phyloP scores from a whole-genome alignment of 2,329 filamentous ascomycete species.

The Madurella mycetomatis region DNA sequence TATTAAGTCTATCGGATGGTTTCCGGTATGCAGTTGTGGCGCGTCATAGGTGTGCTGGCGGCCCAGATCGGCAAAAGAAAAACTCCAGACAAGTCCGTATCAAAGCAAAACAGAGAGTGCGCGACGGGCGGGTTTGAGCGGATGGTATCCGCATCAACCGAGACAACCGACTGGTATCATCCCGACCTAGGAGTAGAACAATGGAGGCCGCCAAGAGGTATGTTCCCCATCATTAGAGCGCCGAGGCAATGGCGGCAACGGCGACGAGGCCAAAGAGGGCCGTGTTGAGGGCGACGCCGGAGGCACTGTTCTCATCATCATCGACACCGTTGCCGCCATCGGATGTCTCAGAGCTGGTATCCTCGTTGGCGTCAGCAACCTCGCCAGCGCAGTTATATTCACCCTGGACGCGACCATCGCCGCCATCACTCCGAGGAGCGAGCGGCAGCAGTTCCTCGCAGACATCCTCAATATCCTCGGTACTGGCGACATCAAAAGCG shows the following conservation, averaged over 20 bases:
- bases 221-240: slow-evolving; percentile 33
- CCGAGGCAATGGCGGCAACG: slow-evolving; percentile 45
- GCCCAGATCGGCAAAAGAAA: slow-evolving; percentile 13
- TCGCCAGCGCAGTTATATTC: slow-evolving; percentile 47
- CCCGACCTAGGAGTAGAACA: not conserved
- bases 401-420: slow-evolving; percentile 44
- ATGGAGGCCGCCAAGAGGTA: not conserved
- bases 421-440: slow-evolving; percentile 34
- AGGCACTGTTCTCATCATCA: slow-evolving; percentile 39
- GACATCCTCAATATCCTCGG: slow-evolving; percentile 53
- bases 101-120: slow-evolving; percentile 17
- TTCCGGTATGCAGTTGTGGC: slow-evolving; percentile 36
- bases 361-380: slow-evolving; percentile 50
- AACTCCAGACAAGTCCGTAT: slow-evolving; percentile 19
- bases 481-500: slow-evolving; percentile 65
- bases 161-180: slow-evolving; percentile 4
- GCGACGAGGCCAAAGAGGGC: slow-evolving; percentile 45
- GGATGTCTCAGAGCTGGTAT: slow-evolving; percentile 34
- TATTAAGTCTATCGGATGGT: slow-evolving; percentile 42
- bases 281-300: slow-evolving; percentile 45
- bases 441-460: slow-evolving; percentile 52
- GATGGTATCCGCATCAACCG: slow-evolving; percentile 5
- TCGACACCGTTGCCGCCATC: slow-evolving; percentile 26
- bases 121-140: slow-evolving; percentile 7
- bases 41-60: slow-evolving; percentile 16